Evolutionary conservation across 2,329 filamentous ascomycete genomes (phyloP), one percentile per base, ranked within the genome.

Genomic region (Colletotrichum endophyticum): DNA sequence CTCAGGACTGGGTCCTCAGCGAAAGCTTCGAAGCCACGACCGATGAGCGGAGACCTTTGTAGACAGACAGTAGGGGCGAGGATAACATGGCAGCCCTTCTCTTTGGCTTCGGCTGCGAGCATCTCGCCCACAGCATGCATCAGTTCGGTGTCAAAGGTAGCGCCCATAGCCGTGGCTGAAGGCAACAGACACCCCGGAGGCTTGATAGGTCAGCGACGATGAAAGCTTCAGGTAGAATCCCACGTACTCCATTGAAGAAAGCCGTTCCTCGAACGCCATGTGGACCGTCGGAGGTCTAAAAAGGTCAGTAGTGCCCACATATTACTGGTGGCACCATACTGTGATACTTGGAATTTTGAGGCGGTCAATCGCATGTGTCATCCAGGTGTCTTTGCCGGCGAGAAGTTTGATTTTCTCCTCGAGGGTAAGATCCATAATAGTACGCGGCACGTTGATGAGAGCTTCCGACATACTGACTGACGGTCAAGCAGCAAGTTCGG

Each of bases 41-140:
- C 73, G n/a, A 66, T 66, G 44, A 69, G 69, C 15, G 69, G 73
- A 6, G 56, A 66, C 39, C 73, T 66, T 32, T 72, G 73, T n/a
- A 76, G 53, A 32, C 69, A 76, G 15, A 69, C 63, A 12, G 73
- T 76, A 8, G 73, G 73, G 6, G 69, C 69, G 27, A 76, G 73
- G 13, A 72, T 34, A 19, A 62, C 56, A 4, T 68, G 49, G 3
- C 36, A 36, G 11, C 32, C 44, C 27, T 73, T 63, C 9, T 36
- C 53, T 22, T 59, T 69, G 9, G 66, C 66, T n/a, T 69, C 66
- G 0, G 15, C 13, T 9, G 32, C 32, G 32, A 69, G 66, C 5
- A 61, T 27, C n/a, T 39, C 19, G 12, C 53, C 53, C 0, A 61
- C 53, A 0, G 15, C 19, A n/a, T 53, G 36, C 30, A 70, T 34